These are phyloP conservation scores for Pseudogymnoascus sp. DNA, from an alignment of 2,329 filamentous ascomycete genomes.

Conservation along the genomic window DNA sequence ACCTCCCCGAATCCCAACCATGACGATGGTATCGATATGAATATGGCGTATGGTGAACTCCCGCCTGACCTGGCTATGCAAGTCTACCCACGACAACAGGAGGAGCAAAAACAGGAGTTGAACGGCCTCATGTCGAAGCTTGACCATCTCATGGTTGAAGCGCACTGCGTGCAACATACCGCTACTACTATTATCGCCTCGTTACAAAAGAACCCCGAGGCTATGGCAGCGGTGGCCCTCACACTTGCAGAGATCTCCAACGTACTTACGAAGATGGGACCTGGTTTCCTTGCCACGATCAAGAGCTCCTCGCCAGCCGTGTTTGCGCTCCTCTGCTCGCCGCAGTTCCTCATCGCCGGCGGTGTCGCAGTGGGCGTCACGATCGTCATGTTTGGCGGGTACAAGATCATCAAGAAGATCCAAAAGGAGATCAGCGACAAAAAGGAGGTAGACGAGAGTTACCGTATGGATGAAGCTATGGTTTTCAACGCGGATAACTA, in stretches of 20 bases:
- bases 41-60: constrained; percentile 82
- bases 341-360: constrained; percentile 90
- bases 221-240: constrained; percentile 87
- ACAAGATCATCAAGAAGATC: constrained; percentile 93
- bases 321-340: constrained; percentile 78
- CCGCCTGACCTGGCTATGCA: constrained; percentile 58
- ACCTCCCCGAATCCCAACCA: constrained; percentile 25
- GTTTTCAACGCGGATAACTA: constrained; percentile 26
- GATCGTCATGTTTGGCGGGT: constrained; percentile 89
- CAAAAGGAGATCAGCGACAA: constrained; percentile 34
- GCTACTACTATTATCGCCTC: constrained; percentile 77
- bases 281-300: constrained; percentile 66
- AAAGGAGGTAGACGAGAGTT: constrained; percentile 10
- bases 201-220: constrained; percentile 76
- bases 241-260: constrained; percentile 87
- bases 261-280: constrained; percentile 75
- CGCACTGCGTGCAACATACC: constrained; percentile 80
- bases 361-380: constrained; percentile 89
- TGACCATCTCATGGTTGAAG: constrained; percentile 74
- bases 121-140: constrained; percentile 66
- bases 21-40: constrained; percentile 65
- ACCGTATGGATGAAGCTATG: constrained; percentile 23
- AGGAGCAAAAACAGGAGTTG: constrained; percentile 50
- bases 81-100: constrained; percentile 46
- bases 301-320: constrained; percentile 79